Base-by-base conservation (phyloP, 768 basidiomycete genomes). In the Leccinellum albellum region DNA sequence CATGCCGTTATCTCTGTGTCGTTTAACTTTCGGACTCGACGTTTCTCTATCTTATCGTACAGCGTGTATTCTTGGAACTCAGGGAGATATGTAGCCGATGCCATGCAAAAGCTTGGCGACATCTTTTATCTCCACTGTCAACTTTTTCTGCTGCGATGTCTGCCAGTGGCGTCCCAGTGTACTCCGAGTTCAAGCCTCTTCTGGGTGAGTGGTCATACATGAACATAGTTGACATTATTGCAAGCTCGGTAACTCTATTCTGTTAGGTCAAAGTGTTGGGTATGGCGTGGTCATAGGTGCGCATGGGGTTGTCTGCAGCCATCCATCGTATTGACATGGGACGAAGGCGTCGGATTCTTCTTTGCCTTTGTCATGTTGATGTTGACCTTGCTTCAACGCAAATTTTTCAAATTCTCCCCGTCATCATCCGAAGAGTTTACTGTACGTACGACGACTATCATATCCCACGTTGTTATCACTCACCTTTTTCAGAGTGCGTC, bases 221-320 rank as follows among this genome's bases (percentile, higher is more conserved):
- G n/a, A 31, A 24, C 23, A 47, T 6, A 6, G 21, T 17, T 23
- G 40, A 54, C 13, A 5, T 40, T 49, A 10, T 17, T 35, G 3
- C 8, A n/a, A 17, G 8, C 35, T 14, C 33, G 17, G 8, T n/a
- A 37, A n/a, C 8, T 17, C 8, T n/a, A 9, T 31, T 48, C 29
- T n/a, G 4, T 53, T n/a, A 78, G 79, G 62, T 23, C 70, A 78
- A 63, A 76, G 78, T 56, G 77, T 80, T 10, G 79, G 78, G 21
- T 80, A 79, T 75, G 78, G 79, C 12, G 78, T 79, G 8, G 78
- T 80, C 10, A 75, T 79, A 50, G 78, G 78, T 78, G 53, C 24
- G 74, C 58, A 4, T 13, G 53, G 13, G 32, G 23, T 45, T n/a
- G 28, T 26, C 9, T 15, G 14, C 37, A 14, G 37, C 12, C 12